Evolutionary conservation across 2,329 filamentous ascomycete species (phyloP).

Genomic region (Pseudocercospora fuligena): DNA sequence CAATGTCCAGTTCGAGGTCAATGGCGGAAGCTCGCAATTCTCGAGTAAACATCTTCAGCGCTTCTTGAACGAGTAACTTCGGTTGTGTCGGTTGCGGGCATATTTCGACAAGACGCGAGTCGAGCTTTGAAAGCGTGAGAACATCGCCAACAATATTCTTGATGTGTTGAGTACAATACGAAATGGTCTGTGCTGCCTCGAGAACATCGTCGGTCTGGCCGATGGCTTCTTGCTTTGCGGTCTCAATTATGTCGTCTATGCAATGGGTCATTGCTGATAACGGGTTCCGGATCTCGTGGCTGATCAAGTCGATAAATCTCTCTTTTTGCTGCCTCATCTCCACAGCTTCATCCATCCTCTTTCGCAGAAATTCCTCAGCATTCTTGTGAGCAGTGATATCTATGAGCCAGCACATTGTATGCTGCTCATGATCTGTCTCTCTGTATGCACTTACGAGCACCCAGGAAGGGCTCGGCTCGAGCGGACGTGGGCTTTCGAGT

Average conservation of each 20-base stretch:
- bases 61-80: conserved; percentile 40
- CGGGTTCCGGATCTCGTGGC: conserved; percentile 51
- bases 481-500: conserved; percentile 10
- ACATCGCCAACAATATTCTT: conserved; percentile 53
- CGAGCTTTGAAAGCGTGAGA: conserved; percentile 48
- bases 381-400: conserved; percentile 54
- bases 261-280: conserved; percentile 50
- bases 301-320: conserved; percentile 41
- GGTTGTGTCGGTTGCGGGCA: conserved; percentile 44
- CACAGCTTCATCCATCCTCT: conserved; percentile 45
- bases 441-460: conserved; percentile 26
- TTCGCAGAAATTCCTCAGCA: conserved; percentile 47
- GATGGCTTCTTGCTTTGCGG: conserved; percentile 14
- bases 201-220: conserved; percentile 21
- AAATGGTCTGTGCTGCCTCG: conserved; percentile 39
- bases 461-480: conserved; percentile 24
- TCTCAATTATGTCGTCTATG: conserved; percentile 46
- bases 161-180: conserved; percentile 38
- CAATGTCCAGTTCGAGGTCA: conserved; percentile 27
- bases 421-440: conserved; percentile 22
- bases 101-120: conserved; percentile 42
- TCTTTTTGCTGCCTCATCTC: conserved; percentile 42
- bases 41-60: conserved; percentile 47
- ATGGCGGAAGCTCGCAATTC: conserved; percentile 44
- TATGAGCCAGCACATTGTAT: conserved; percentile 39